Percentiles rank a stretch among this genome's conserved stretches.
These are phyloP conservation scores for Meira nashicola DNA, from an alignment of 1,284 basidiomycete genomes.

Conservation along the genomic window DNA sequence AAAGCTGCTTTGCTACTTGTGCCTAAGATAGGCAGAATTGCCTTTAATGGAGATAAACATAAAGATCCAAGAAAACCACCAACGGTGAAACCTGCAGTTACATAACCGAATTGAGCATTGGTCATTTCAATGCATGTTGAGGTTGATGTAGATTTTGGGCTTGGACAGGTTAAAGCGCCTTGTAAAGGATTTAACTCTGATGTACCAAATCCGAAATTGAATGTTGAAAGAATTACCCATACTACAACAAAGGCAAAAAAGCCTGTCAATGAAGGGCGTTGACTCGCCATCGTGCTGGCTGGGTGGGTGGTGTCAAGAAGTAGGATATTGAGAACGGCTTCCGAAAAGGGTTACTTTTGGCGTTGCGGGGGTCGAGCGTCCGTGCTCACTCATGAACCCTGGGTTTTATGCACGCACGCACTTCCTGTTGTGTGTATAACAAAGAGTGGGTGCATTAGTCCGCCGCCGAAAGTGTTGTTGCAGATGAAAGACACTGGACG, in stretches of 20 bases:
- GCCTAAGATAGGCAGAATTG: background rate
- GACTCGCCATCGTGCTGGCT: background rate
- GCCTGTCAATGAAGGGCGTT: background rate
- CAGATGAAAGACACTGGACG: too few species aligned
- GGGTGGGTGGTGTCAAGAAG: too few species aligned
- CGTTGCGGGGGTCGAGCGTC: too few species aligned
- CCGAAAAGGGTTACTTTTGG: too few species aligned
- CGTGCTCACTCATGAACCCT: too few species aligned
- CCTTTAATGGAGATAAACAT: slow-evolving; percentile 61
- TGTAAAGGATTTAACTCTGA: slow-evolving; percentile 48
- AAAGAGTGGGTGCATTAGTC: too few species aligned
- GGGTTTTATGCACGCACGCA: too few species aligned
- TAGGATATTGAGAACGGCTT: too few species aligned
- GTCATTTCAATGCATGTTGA: slow-evolving; percentile 11
- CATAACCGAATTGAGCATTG: slow-evolving; percentile 12
- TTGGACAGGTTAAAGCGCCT: slow-evolving; percentile 28
- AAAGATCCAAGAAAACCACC: slow-evolving; percentile 78
- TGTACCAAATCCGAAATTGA: slow-evolving; percentile 48
- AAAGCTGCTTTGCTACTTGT: background rate
- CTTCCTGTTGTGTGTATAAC: too few species aligned
- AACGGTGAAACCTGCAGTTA: slow-evolving; percentile 69
- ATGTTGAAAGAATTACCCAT: slow-evolving; percentile 39
- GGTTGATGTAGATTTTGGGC: background rate
- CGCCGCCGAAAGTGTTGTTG: too few species aligned
- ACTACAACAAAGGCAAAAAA: slow-evolving; percentile 18